phyloP scores from a whole-genome alignment of 2,329 filamentous ascomycete species.

The Aspergillus ochraceus region DNA sequence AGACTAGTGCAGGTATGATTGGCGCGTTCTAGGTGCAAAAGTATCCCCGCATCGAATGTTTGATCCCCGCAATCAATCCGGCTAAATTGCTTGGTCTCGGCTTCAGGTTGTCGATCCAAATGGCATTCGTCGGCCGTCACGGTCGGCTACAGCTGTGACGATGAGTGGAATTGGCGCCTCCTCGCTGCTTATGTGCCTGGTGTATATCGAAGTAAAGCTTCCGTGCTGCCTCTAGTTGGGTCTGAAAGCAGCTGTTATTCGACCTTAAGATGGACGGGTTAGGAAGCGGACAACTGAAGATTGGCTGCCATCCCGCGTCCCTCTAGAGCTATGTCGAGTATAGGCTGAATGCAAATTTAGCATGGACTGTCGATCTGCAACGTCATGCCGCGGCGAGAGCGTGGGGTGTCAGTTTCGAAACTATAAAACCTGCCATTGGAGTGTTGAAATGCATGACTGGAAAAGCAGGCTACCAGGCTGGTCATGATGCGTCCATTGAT shows the following conservation, averaged over 20 bases:
- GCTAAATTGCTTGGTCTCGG: neutral
- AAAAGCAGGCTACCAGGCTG: neutral
- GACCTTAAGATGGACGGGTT: neutral
- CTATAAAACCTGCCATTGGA: neutral
- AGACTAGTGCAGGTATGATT: neutral
- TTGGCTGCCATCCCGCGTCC: neutral
- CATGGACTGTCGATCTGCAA: neutral
- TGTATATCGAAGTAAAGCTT: too few species aligned
- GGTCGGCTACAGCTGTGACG: too few species aligned
- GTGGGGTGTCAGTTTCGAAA: neutral
- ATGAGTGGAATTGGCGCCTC: too few species aligned
- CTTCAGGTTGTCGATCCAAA: neutral
- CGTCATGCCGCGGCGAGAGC: neutral
- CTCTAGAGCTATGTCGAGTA: neutral
- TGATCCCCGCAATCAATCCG: neutral
- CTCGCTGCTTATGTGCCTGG: too few species aligned
- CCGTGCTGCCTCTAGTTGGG: neutral
- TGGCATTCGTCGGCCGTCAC: neutral
- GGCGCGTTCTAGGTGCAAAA: neutral
- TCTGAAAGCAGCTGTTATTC: neutral
- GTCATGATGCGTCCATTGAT: neutral
- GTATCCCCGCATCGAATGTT: neutral
- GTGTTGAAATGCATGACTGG: neutral
- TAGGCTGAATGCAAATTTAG: constrained; percentile 13
- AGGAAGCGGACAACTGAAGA: neutral